A percentile compares a stretch with the other conserved stretches of the same genome.
Evolutionary conservation across 768 basidiomycete species (phyloP).

Genomic region (Boletus reticuloceps): DNA sequence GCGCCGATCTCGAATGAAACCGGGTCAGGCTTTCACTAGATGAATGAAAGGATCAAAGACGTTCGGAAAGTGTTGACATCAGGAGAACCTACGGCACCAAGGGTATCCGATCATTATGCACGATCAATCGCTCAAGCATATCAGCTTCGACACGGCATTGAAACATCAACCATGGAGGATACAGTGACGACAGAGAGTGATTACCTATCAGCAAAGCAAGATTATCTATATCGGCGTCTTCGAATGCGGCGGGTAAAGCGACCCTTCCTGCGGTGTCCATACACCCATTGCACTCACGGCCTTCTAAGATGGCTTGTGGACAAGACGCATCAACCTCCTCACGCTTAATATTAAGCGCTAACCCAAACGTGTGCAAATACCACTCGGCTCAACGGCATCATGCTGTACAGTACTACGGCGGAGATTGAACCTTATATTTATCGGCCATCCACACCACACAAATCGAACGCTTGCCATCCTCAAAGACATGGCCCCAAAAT

Average conservation of each 20-base stretch:
- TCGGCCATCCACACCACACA: slow-evolving; percentile 20
- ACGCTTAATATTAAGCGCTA: neutral
- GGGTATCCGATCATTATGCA: slow-evolving; percentile 95
- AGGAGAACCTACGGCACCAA: slow-evolving; percentile 66
- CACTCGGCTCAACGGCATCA: slow-evolving; percentile 19
- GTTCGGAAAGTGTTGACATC: slow-evolving; percentile 9
- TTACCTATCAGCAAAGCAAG: slow-evolving; percentile 88
- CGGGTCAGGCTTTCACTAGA: slow-evolving; percentile 85
- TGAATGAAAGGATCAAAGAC: slow-evolving; percentile 21
- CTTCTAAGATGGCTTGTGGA: slow-evolving; percentile 27
- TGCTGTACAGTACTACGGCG: slow-evolving; percentile 60
- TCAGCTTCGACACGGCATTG: slow-evolving; percentile 57
- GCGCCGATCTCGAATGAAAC: slow-evolving; percentile 93
- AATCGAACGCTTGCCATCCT: slow-evolving; percentile 5
- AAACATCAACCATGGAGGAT: slow-evolving; percentile 15
- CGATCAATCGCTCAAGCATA: slow-evolving; percentile 93
- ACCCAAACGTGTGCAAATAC: slow-evolving; percentile 40
- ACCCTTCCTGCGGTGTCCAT: slow-evolving; percentile 73
- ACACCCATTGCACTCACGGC: slow-evolving; percentile 69
- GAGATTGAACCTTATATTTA: slow-evolving; percentile 52
- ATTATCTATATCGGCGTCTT: slow-evolving; percentile 78
- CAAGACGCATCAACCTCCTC: neutral
- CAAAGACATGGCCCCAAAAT: slow-evolving; percentile 69
- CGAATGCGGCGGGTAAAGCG: slow-evolving; percentile 80
- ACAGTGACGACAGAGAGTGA: slow-evolving; percentile 24